These are phyloP conservation scores for Hyaloperonospora arabidopsidis DNA, from an alignment of 352 stramenopile species.

Conservation along the genomic window DNA sequence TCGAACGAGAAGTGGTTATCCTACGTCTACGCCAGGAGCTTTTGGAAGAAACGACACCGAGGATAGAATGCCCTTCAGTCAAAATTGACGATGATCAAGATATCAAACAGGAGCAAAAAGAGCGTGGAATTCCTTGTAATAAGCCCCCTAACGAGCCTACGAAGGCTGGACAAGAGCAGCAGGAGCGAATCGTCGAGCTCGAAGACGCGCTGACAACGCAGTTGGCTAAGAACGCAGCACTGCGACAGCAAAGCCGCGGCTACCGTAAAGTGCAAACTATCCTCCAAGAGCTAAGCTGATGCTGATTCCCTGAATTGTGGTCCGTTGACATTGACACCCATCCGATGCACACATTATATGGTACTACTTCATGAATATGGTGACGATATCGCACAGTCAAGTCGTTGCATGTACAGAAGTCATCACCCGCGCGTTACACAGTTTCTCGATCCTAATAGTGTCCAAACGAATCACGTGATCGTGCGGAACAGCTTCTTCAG, in stretches of 20 bases:
- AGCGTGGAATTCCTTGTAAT: background rate
- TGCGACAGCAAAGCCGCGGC: slow-evolving; percentile 9
- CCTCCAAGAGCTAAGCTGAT: slow-evolving; percentile 8
- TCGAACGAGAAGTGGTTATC: slow-evolving; percentile 18
- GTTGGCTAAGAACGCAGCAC: slow-evolving; percentile 3
- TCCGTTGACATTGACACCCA: no score
- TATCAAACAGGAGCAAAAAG: slow-evolving; percentile 1
- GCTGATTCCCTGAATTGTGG: background rate
- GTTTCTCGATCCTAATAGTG: no score
- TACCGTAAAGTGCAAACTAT: slow-evolving; percentile 8
- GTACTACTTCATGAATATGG: no score
- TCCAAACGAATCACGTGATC: no score
- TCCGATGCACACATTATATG: no score
- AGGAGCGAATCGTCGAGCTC: slow-evolving; percentile 12
- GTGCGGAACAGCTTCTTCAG: no score
- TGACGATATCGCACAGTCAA: no score
- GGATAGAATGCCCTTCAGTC: slow-evolving; percentile 1
- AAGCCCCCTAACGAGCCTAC: background rate
- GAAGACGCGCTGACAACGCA: slow-evolving; percentile 10
- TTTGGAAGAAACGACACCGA: slow-evolving; percentile 2
- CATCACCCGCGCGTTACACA: no score
- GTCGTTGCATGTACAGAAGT: no score
- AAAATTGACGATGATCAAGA: slow-evolving; percentile 1
- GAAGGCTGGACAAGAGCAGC: slow-evolving; percentile 5
- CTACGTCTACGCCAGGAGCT: slow-evolving; percentile 13